Evolutionary conservation across 495 filamentous ascomycete genomes (phyloP).

Genomic region (Achaetomiella virescens): DNA sequence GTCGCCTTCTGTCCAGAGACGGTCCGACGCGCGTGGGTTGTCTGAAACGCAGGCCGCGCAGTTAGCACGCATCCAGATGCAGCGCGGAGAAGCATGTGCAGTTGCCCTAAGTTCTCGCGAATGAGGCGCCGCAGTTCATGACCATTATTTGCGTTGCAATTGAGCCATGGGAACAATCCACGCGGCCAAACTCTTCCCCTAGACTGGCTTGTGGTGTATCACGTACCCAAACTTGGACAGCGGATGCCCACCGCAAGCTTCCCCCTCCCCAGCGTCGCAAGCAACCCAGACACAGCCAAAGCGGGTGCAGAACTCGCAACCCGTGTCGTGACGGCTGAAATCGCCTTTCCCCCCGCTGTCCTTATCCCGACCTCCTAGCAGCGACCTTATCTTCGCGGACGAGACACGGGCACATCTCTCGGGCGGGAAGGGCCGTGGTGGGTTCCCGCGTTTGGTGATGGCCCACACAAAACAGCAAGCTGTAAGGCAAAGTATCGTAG

Average conservation of each 20-base stretch:
- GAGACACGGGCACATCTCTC: slow-evolving; percentile 31
- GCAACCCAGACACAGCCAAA: not conserved
- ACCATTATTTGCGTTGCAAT: not conserved
- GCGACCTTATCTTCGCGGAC: slow-evolving; percentile 23
- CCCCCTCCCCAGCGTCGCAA: not conserved
- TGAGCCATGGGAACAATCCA: not conserved
- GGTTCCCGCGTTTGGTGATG: slow-evolving; percentile 6
- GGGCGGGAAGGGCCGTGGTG: slow-evolving; percentile 9
- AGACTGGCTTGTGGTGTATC: not conserved
- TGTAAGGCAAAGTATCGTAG: not conserved
- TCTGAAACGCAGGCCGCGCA: not conserved
- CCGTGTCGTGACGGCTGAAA: slow-evolving; percentile 10
- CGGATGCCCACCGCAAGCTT: not conserved
- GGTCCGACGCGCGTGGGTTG: not conserved
- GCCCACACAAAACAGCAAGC: slow-evolving; percentile 13
- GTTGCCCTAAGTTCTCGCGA: not conserved
- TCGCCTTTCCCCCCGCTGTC: slow-evolving; percentile 7
- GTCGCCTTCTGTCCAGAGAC: not conserved
- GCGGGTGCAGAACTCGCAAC: not conserved
- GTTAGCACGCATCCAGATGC: too few relatives aligned
- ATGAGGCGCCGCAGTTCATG: not conserved
- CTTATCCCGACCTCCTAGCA: slow-evolving; percentile 27
- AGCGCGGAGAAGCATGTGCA: not conserved
- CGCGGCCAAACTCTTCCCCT: not conserved
- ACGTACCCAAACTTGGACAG: slow-evolving; percentile 8